Conservation (phyloP, 495 filamentous ascomycete genomes). For the Podospora sp. region DNA sequence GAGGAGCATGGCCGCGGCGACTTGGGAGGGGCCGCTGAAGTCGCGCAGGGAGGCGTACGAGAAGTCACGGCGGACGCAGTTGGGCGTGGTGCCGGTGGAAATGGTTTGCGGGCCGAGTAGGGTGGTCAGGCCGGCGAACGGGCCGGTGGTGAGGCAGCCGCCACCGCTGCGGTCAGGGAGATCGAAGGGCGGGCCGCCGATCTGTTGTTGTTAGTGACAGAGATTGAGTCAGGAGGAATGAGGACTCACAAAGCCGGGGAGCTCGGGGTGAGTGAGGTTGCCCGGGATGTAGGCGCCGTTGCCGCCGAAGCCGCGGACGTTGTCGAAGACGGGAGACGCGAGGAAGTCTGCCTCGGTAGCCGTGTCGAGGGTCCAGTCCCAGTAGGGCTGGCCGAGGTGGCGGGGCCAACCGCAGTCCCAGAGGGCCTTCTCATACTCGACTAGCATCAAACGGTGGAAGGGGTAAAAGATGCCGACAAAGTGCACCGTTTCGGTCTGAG, state of each 20-base stretch:
- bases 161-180: conserved; percentile 6
- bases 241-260: too few species aligned
- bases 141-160: not conserved
- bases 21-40: not conserved
- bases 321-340: conserved; percentile 37
- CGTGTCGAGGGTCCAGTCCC: conserved; percentile 41
- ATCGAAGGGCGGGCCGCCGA: conserved; percentile 16
- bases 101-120: conserved; percentile 6
- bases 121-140: not conserved
- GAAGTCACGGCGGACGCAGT: conserved; percentile 1
- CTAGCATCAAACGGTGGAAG: conserved; percentile 39
- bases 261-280: too few species aligned
- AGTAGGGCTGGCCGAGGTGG: conserved; percentile 37
- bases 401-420: conserved; percentile 34
- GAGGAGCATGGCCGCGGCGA: not conserved
- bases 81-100: not conserved
- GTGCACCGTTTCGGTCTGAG: not conserved
- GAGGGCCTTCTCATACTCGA: conserved; percentile 37
- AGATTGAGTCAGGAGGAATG: too few species aligned
- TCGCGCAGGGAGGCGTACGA: conserved; percentile 9
- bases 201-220: conserved; percentile 5
- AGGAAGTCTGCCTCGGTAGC: conserved; percentile 28
- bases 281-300: too few species aligned
- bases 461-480: conserved; percentile 31
- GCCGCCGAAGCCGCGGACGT: conserved; percentile 27